A percentile compares a stretch with the other conserved stretches of the same genome.
Evolutionary conservation across 2,329 filamentous ascomycete genomes (phyloP).

Genomic region (Stachybotrys chlorohalonatus): DNA sequence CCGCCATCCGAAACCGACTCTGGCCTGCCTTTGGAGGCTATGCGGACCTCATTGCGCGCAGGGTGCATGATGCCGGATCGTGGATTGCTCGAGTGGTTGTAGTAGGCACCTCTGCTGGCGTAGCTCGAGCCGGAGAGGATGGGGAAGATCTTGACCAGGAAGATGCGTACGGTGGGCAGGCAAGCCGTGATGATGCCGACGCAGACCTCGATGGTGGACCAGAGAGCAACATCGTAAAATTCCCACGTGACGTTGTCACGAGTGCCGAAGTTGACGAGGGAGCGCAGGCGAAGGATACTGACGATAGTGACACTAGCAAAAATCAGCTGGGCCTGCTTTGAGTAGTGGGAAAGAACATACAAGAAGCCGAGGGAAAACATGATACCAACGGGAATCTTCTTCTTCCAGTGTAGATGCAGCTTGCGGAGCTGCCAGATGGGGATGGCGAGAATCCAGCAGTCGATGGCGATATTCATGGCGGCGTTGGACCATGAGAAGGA

Average conservation of each 20-base stretch:
- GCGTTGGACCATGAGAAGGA: constrained; percentile 37
- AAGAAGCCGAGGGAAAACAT: constrained; percentile 36
- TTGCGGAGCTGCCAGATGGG: constrained; percentile 30
- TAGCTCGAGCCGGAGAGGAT: neutral
- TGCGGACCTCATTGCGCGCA: neutral
- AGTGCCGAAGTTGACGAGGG: constrained; percentile 12
- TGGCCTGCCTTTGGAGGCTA: neutral
- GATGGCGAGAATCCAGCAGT: constrained; percentile 37
- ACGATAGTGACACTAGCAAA: constrained; percentile 14
- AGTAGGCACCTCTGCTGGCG: constrained; percentile 1
- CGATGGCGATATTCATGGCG: constrained; percentile 35
- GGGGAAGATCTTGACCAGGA: constrained; percentile 20
- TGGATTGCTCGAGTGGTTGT: neutral
- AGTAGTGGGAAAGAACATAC: constrained; percentile 9
- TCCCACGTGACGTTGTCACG: constrained; percentile 13
- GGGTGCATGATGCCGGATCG: neutral
- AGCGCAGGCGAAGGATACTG: constrained; percentile 16
- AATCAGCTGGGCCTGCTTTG: neutral
- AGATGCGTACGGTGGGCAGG: constrained; percentile 12
- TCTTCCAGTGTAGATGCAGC: constrained; percentile 30
- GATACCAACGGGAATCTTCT: constrained; percentile 31
- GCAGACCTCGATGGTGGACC: constrained; percentile 19
- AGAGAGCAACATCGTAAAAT: constrained; percentile 13
- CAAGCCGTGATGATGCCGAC: constrained; percentile 18
- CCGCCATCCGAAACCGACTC: neutral